Evolutionary conservation across 2,329 filamentous ascomycete genomes (phyloP).

Genomic region (Pseudogymnoascus sp.): DNA sequence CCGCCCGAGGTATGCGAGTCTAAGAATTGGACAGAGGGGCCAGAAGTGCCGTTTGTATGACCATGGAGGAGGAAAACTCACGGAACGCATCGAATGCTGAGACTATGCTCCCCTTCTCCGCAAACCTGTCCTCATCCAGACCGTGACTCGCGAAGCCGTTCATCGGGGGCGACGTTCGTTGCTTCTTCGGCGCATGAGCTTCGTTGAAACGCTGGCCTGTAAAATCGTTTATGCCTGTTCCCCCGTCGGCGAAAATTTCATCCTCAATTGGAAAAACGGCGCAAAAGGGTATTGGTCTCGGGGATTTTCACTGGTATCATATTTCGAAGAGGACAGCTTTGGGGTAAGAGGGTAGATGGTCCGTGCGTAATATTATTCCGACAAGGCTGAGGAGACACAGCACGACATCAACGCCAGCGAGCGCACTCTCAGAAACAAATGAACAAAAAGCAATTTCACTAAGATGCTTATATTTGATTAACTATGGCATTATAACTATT

Average conservation of each 20-base stretch:
- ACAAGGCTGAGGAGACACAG: not conserved
- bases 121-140: slow-evolving; percentile 73
- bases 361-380: slow-evolving; percentile 1
- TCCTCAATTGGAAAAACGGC: not conserved
- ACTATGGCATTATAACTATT: not conserved
- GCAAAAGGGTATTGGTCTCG: not conserved
- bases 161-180: slow-evolving; percentile 35
- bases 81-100: slow-evolving; percentile 96
- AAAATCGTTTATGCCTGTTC: not conserved
- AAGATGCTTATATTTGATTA: not conserved
- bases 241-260: not conserved
- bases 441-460: not conserved
- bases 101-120: slow-evolving; percentile 58
- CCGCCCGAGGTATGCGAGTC: not conserved
- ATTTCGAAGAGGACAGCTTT: slow-evolving; percentile 12
- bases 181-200: slow-evolving; percentile 5
- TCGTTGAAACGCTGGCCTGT: slow-evolving; percentile 5
- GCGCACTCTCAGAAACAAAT: not conserved
- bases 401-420: not conserved
- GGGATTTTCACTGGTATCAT: slow-evolving; percentile 3
- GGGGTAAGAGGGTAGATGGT: slow-evolving; percentile 9
- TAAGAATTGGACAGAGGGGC: not conserved
- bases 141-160: slow-evolving; percentile 66
- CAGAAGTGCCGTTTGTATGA: not conserved
- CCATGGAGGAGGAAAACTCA: slow-evolving; percentile 41